These are phyloP conservation scores for Globisporangium irregulare DNA, from an alignment of 352 stramenopile species.

Conservation along the genomic window DNA sequence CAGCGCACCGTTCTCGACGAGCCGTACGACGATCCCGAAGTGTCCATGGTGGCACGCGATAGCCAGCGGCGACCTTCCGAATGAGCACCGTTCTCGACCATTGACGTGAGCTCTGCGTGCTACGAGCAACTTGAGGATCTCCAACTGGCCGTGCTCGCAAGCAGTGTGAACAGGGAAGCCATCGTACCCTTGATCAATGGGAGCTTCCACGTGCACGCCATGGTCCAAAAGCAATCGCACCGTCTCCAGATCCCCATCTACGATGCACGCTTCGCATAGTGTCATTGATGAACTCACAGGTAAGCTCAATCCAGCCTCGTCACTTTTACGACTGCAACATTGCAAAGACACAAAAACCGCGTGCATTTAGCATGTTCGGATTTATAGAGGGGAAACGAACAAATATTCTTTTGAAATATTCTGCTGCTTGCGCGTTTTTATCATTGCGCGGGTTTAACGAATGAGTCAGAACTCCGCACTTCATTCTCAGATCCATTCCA, in stretches of 20 bases:
- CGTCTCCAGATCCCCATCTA: not conserved
- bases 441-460: too few species aligned
- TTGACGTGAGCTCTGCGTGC: not conserved
- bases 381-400: too few species aligned
- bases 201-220: not conserved
- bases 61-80: not conserved
- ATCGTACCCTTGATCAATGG: not conserved
- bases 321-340: too few species aligned
- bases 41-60: not conserved
- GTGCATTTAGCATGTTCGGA: too few species aligned
- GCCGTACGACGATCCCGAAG: not conserved
- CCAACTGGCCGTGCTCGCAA: not conserved
- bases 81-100: not conserved
- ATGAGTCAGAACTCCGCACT: too few species aligned
- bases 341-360: too few species aligned
- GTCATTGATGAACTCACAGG: not conserved
- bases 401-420: too few species aligned
- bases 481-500: too few species aligned
- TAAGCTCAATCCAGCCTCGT: too few species aligned
- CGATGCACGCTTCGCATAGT: not conserved
- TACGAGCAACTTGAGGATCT: not conserved
- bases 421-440: too few species aligned
- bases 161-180: not conserved
- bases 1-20: not conserved
- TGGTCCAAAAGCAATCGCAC: not conserved